Evolutionary conservation across 768 basidiomycete species (phyloP), one percentile per base, ranked within the genome.

Genomic region (Rhodotorula taiwanensis): DNA sequence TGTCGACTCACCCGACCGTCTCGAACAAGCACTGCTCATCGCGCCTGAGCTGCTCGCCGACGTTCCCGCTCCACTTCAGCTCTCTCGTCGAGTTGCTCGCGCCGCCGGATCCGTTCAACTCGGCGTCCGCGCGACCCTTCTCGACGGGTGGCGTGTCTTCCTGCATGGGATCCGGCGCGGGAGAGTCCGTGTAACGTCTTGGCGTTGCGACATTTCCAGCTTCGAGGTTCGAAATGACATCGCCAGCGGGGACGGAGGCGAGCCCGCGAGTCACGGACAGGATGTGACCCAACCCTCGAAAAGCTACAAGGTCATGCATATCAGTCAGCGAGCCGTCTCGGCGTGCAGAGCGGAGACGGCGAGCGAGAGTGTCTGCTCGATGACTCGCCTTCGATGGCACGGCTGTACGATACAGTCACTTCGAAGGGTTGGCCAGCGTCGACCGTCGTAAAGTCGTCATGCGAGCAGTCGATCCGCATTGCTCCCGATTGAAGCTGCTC

Each of bases 271-370:
- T 55, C 50, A 65, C 47, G 44, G 36, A 67, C 8, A 71, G 56
- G 31, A 71, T 57, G 50, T 71, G 70, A 10, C 70, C 70, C 23
- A 69, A 53, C 4, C 52, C 71, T 27, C 71, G 65, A 57, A 54
- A 72, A 6, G 71, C 71, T 72, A 56, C 34, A 5, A 44, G 20
- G 13, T 2, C 1, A 41, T 33, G 13, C 23, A 11, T 6, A 45
- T 33, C 4, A 18, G 28, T 16, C n/a, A 47, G 47, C 27, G 28
- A 43, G 23, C 11, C 31, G 25, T 13, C 36, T 30, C 33, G 34
- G 41, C 39, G 48, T 21, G 14, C 28, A 33, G 36, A 15, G 39
- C n/a, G 47, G 7, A 23, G 16, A 27, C 14, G 36, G 15, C 20
- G 20, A 21, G 23, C 59, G 2, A 8, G 60, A 57, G 57, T 39